A percentile compares a stretch with the other conserved stretches of the same genome.
Evolutionary conservation across 768 basidiomycete species (phyloP).

Genomic region (Termitomyces sp.): DNA sequence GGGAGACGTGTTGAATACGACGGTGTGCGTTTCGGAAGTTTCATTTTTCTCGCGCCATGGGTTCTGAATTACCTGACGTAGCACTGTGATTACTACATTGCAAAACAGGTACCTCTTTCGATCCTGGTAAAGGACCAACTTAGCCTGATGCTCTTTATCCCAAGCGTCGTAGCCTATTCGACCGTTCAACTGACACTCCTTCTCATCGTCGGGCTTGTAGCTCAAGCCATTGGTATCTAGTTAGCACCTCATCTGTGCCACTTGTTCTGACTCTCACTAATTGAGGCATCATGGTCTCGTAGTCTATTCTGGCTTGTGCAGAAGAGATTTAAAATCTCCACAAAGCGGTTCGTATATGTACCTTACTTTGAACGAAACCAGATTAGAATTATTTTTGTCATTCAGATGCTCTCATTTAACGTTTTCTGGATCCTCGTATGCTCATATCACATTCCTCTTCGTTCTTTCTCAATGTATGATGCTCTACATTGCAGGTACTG

Average conservation of each 20-base stretch:
- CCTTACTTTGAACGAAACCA: background rate
- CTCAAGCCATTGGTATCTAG: slow-evolving; percentile 70
- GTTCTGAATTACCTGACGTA: slow-evolving; percentile 16
- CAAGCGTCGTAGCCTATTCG: slow-evolving; percentile 66
- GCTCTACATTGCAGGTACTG: slow-evolving; percentile 42
- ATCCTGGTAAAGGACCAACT: background rate
- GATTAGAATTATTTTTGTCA: background rate
- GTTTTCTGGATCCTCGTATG: slow-evolving; percentile 67
- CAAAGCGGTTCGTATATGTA: slow-evolving; percentile 42
- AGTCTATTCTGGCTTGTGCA: slow-evolving; percentile 71
- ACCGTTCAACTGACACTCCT: slow-evolving; percentile 67
- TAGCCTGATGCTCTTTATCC: background rate
- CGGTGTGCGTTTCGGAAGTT: slow-evolving; percentile 38
- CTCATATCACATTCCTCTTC: background rate
- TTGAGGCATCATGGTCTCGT: background rate
- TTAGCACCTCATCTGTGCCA: slow-evolving; percentile 25
- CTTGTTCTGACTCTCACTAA: background rate
- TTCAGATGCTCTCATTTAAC: slow-evolving; percentile 68
- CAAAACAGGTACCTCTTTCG: slow-evolving; percentile 53
- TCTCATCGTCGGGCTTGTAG: slow-evolving; percentile 60
- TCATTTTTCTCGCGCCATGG: no score
- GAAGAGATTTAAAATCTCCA: slow-evolving; percentile 57
- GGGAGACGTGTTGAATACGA: slow-evolving; percentile 74
- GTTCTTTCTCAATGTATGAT: background rate
- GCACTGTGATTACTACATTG: slow-evolving; percentile 67